Base-by-base conservation (phyloP, 2,329 filamentous ascomycete genomes). In the Apiospora sp. region DNA sequence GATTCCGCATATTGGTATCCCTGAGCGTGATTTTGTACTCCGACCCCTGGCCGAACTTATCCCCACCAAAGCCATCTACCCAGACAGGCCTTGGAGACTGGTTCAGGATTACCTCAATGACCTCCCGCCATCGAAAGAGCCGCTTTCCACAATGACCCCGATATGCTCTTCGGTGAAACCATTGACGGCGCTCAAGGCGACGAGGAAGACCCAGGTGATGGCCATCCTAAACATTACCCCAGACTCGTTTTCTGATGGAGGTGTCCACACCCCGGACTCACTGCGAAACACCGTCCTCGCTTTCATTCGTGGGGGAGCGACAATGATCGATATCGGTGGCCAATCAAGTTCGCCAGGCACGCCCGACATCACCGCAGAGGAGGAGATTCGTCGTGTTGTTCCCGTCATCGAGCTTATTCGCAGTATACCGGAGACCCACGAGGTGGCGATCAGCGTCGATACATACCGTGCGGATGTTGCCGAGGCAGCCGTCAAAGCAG, bases 191-290 rank as follows among this genome's bases (percentile, higher is more conserved):
- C 83, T 90, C 43, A 83, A 85, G 44, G 83, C 87, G 8, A 85
- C 87, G 67, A 89, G 92, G 68, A 86, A 85, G 71, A 98, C 96
- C 0, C 90, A 91, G 67, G 84, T 98, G 76, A 99, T 99, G 96
- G 94, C 93, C 71, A 97, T 99, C 75, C 87, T 98, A 67, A 99
- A 99, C 82, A 85, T 97, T 70, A 98, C 96, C 0, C 96, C 96
- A 0, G 96, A 99, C 83, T 98, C 96, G 13, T 99, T 99, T 85
- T 98, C 96, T 0, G 95, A 98, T 80, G 96, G 95, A 71, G 95
- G 95, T 12, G 79, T 86, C 12, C 89, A 95, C 81, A 83, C 84
- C 61, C 79, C 85, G 34, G 79, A 83, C 16, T 86, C 89, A 74
- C 86, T 96, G 37, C 83, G 86, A 16, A 79, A 85, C 16, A 92